Evolutionary conservation across 148 eudicot species (phyloP).

Genomic region (Nepenthes gracilis): DNA sequence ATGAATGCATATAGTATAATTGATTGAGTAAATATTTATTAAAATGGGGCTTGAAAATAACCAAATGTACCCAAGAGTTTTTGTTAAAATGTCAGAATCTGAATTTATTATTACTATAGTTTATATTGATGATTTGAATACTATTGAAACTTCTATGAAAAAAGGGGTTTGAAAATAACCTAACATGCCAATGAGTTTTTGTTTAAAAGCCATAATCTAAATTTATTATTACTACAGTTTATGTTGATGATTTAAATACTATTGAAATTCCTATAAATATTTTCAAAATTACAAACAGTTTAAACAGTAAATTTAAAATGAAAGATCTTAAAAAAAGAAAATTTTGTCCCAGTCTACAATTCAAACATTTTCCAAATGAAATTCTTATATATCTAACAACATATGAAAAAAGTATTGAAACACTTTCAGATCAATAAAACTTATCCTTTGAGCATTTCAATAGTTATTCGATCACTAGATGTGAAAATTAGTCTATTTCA

Average conservation of each 20-base stretch:
- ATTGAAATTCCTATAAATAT: no score
- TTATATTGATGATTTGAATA: background rate
- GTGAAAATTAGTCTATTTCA: background rate
- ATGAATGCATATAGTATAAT: background rate
- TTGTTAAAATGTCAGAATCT: background rate
- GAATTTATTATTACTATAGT: background rate
- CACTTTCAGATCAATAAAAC: background rate
- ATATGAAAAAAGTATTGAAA: background rate
- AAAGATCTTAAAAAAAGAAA: background rate
- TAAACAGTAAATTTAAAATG: constrained; percentile 1
- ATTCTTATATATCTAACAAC: background rate
- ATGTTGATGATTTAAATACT: no score
- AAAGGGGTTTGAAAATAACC: no score
- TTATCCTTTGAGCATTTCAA: background rate
- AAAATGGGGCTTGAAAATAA: background rate
- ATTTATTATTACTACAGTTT: no score
- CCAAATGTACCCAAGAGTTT: background rate
- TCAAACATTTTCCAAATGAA: background rate
- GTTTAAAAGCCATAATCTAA: no score
- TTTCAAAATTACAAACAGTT: background rate
- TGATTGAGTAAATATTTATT: background rate
- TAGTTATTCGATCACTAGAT: background rate
- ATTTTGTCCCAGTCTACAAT: background rate
- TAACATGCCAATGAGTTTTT: no score
- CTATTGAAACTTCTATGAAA: background rate